These are phyloP conservation scores for Leishmania guyanensis DNA, from an alignment of 208 protist genomes.

Conservation along the genomic window DNA sequence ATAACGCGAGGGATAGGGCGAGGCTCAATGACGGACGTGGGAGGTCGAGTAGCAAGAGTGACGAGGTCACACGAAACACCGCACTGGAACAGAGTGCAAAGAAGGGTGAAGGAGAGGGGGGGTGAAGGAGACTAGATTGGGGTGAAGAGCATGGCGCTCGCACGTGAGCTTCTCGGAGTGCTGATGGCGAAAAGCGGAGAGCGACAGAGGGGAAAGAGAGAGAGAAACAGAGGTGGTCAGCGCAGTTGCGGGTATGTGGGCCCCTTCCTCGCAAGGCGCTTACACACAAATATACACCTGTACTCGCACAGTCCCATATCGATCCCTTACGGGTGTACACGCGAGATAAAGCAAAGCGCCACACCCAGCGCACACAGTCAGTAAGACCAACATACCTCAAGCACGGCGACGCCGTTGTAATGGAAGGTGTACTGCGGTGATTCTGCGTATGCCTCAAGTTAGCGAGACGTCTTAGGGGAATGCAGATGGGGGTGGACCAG, in stretches of 20 bases:
- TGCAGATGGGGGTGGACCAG: neutral
- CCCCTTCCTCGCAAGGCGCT: neutral
- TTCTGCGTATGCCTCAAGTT: neutral
- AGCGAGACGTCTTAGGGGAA: neutral
- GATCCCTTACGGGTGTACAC: neutral
- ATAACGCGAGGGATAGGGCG: neutral
- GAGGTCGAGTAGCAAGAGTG: neutral
- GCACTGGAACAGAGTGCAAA: neutral
- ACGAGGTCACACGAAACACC: neutral
- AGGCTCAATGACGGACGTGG: neutral
- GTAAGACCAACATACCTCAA: neutral
- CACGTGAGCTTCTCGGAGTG: neutral
- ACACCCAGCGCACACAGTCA: neutral
- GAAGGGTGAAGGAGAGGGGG: neutral
- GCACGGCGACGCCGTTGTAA: neutral
- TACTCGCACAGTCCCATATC: neutral
- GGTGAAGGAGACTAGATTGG: neutral
- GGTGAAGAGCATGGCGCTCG: neutral
- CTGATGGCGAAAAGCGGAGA: neutral
- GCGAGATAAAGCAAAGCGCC: neutral
- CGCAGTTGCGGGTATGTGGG: neutral
- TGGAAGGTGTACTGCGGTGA: neutral
- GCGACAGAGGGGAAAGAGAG: neutral
- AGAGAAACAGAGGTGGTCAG: neutral
- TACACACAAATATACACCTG: neutral